These are phyloP conservation scores for Williopsis jadinii DNA, from an alignment of 1,139 yeast genomes.

Conservation along the genomic window DNA sequence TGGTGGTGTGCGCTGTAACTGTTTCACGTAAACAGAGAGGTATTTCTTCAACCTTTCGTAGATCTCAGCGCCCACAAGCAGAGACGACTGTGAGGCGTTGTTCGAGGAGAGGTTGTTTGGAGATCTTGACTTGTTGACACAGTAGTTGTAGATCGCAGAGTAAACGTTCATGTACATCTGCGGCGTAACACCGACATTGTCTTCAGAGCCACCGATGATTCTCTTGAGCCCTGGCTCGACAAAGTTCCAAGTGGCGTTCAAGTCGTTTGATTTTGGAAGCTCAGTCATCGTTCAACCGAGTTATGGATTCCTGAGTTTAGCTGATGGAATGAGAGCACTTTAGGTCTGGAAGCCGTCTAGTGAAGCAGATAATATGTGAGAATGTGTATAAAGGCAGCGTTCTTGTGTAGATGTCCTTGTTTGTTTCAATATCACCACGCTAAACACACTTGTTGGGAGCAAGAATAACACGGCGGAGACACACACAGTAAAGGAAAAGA, in stretches of 20 bases:
- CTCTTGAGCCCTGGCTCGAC: conserved; percentile 69
- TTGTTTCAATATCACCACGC: too few relatives aligned
- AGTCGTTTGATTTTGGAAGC: conserved; percentile 37
- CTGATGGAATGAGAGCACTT: neutral
- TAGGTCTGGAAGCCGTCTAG: neutral
- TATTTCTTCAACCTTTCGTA: conserved; percentile 67
- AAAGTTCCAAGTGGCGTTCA: conserved; percentile 68
- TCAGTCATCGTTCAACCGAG: conserved; percentile 23
- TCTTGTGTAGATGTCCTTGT: too few relatives aligned
- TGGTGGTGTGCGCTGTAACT: conserved; percentile 38
- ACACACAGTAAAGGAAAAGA: too few relatives aligned
- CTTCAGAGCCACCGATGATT: conserved; percentile 52
- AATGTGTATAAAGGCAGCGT: too few relatives aligned
- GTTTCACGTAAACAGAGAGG: conserved; percentile 52
- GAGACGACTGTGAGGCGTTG: conserved; percentile 25
- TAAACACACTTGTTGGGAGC: too few relatives aligned
- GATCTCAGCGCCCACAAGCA: conserved; percentile 78
- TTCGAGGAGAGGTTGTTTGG: conserved; percentile 29
- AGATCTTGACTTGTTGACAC: conserved; percentile 71
- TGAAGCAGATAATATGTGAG: neutral
- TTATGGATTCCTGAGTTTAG: neutral
- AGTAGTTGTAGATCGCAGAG: conserved; percentile 89
- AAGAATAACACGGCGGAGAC: too few relatives aligned
- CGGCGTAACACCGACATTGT: conserved; percentile 60
- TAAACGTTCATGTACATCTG: conserved; percentile 67